A percentile compares a stretch with the other conserved stretches of the same genome.
Conservation (phyloP, 441 rosid species). For the Rhodomyrtus psidioides region DNA sequence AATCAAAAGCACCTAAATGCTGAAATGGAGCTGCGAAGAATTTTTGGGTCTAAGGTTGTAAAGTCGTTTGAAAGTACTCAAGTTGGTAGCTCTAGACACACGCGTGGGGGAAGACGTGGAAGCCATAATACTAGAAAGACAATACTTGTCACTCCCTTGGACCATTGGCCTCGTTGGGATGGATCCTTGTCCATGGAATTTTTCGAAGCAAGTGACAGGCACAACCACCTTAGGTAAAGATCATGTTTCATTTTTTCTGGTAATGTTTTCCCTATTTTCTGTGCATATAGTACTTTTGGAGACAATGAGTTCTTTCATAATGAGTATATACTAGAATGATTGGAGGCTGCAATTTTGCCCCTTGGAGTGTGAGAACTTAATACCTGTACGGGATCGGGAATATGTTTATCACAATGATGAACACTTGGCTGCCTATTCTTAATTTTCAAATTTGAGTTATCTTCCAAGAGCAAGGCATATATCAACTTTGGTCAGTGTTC, state of each 20-base stretch:
- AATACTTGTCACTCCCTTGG: constrained; percentile 56
- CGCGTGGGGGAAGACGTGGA: constrained; percentile 70
- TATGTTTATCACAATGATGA: neutral
- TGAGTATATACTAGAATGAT: neutral
- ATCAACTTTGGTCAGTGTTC: neutral
- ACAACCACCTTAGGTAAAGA: constrained; percentile 60
- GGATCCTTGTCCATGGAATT: constrained; percentile 82
- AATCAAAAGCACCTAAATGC: constrained; percentile 71
- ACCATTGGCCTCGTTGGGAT: constrained; percentile 92
- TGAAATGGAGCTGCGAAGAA: constrained; percentile 67
- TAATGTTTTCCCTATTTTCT: neutral
- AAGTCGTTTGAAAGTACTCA: constrained; percentile 64
- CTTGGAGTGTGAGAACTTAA: neutral
- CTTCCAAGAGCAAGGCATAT: neutral
- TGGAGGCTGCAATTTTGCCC: neutral
- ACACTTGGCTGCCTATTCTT: neutral
- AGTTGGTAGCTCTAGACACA: constrained; percentile 51
- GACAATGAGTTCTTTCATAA: neutral
- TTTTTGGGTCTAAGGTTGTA: constrained; percentile 83
- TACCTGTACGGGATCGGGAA: neutral
- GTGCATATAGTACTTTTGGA: neutral
- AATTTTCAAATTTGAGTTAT: neutral
- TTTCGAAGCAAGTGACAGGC: constrained; percentile 63
- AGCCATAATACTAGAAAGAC: constrained; percentile 61
- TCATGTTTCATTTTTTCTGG: neutral